Evolutionary conservation across 345 rosid species (phyloP), one percentile per base, ranked within the genome.

Genomic region (Citrus unshiu): DNA sequence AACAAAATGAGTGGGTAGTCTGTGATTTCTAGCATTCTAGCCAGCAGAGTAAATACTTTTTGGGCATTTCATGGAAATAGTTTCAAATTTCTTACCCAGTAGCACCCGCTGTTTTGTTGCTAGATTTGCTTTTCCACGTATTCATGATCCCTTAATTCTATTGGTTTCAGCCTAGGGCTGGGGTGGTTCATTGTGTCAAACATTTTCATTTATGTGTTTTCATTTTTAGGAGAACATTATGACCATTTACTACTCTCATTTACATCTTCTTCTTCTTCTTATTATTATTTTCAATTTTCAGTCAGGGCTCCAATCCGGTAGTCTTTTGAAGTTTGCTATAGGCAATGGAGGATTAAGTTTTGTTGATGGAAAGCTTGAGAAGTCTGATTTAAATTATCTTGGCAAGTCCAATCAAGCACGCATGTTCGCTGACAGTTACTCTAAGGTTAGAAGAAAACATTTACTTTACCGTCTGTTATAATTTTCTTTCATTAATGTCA

Each of bases 381-480:
- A 82, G 62, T 97, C 94, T 57, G 98, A 96, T 84, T 79, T 94
- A 73, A 88, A 87, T 73, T 96, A 89, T 80, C 87, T 88, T 54
- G 91, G 93, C 80, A 88, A 86, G 81, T 68, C 87, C 77, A 91
- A 93, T 77, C 85, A 89, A 79, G 89, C 94, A 7, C 93, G 98
- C 40, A 91, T 97, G 39, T 96, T 90, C 79, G 95, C 99, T 54
- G 99, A 96, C 78, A 94, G 95, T 84, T 94, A 89, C 86, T 96
- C 99, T 68, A 96, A 96, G 99, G 97, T 96, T 78, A 30, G 90
- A 79, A 57, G 61, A 76, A 73, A 30, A 71, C 21, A 6, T 59
- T 7, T 19, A 39, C 40, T 39, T 76, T 16, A 6, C 49, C 27
- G 14, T 72, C 24, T 68, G 5, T 56, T 37, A 46, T 69, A 72